A percentile compares a stretch with the other conserved stretches of the same genome.
Conservation (phyloP, 2,329 filamentous ascomycete genomes). For the Botrytis fragariae region DNA sequence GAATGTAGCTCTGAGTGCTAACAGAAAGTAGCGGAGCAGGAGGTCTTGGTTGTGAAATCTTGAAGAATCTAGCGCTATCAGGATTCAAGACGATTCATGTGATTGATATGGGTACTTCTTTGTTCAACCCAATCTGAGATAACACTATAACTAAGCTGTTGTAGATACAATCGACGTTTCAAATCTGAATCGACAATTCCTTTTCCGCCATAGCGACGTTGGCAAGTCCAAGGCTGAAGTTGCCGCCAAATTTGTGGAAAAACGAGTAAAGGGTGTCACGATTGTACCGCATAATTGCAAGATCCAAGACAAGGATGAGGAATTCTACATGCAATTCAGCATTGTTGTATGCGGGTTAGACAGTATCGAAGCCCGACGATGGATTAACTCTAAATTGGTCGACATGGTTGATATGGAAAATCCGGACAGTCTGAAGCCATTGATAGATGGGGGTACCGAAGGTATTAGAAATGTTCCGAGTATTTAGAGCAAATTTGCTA, state of each 20-base stretch:
- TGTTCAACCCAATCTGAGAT: neutral
- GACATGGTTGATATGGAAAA: conserved; percentile 84
- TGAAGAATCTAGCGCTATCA: conserved; percentile 93
- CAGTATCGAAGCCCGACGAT: conserved; percentile 94
- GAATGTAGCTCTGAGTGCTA: neutral
- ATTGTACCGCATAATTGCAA: conserved; percentile 93
- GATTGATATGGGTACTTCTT: conserved; percentile 85
- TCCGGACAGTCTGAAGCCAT: conserved; percentile 82
- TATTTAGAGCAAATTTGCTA: neutral
- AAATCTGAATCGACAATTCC: conserved; percentile 95
- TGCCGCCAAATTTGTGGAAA: conserved; percentile 87
- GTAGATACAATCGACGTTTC: conserved; percentile 96
- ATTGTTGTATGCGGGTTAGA: conserved; percentile 92
- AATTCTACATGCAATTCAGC: conserved; percentile 96
- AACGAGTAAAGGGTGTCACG: conserved; percentile 80
- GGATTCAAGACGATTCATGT: conserved; percentile 97
- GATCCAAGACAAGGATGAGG: conserved; percentile 95
- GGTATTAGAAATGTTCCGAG: conserved; percentile 44
- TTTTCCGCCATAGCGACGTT: conserved; percentile 89
- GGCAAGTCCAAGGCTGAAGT: conserved; percentile 93
- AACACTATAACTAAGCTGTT: conserved; percentile 21
- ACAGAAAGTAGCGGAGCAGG: conserved; percentile 71
- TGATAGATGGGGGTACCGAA: conserved; percentile 96
- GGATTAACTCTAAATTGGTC: conserved; percentile 95
- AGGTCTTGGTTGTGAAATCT: conserved; percentile 90